Conservation (phyloP, 345 rosid species). For the Populus simonii region DNA sequence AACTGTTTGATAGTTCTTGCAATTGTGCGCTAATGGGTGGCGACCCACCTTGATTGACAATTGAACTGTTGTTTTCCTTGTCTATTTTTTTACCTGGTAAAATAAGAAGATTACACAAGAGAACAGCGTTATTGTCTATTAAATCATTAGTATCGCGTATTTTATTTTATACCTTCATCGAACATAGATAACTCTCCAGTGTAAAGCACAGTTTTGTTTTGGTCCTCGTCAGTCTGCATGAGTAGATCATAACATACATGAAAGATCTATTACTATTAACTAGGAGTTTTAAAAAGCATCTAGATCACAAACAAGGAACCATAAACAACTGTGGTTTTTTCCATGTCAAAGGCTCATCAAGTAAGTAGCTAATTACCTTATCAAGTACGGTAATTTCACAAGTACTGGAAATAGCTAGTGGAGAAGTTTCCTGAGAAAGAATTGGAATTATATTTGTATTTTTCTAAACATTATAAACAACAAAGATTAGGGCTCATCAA, state of each 20-base stretch:
- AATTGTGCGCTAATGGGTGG: conserved; percentile 56
- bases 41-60: conserved; percentile 35
- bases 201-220: too few species aligned
- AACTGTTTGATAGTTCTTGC: conserved; percentile 48
- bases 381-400: conserved; percentile 3
- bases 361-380: conserved; percentile 19
- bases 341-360: not conserved
- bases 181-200: too few species aligned
- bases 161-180: too few species aligned
- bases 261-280: too few species aligned
- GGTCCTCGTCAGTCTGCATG: too few species aligned
- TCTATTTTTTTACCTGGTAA: conserved; percentile 33
- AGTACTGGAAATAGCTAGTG: not conserved
- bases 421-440: conserved; percentile 16
- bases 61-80: conserved; percentile 42
- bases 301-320: too few species aligned
- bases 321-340: too few species aligned
- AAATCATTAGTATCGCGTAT: too few species aligned
- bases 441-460: not conserved
- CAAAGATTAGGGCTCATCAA: not conserved
- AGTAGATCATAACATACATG: too few species aligned
- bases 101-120: not conserved
- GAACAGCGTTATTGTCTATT: too few species aligned
- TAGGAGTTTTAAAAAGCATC: too few species aligned
- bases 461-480: too few species aligned